phyloP scores from a whole-genome alignment of 2,329 filamentous ascomycete genomes.

The Diaporthe ampelina region DNA sequence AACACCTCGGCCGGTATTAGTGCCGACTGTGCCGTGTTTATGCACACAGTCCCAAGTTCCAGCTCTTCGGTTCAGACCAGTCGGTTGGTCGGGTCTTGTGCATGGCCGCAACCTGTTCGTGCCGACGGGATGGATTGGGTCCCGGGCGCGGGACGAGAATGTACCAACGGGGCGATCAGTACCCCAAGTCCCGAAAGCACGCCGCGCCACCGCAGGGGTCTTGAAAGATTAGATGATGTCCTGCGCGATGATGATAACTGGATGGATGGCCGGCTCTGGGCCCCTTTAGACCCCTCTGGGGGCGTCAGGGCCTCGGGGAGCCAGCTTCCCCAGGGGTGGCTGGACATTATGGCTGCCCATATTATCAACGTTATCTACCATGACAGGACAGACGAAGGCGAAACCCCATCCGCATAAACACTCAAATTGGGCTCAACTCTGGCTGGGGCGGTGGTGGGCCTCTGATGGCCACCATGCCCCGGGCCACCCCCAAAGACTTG shows the following conservation, averaged over 20 bases:
- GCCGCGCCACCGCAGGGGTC: constrained; percentile 22
- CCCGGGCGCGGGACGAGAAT: constrained; percentile 15
- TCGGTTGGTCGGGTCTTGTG: not conserved
- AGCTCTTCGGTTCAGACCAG: not conserved
- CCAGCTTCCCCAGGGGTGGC: no score
- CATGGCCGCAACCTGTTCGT: constrained; percentile 1
- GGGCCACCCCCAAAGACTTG: not conserved
- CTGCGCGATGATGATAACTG: not conserved
- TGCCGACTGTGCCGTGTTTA: not conserved
- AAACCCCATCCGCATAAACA: constrained; percentile 27
- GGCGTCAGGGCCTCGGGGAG: no score
- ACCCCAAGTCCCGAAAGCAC: constrained; percentile 11
- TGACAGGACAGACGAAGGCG: constrained; percentile 4
- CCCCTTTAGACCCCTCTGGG: no score
- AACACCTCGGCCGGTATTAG: not conserved
- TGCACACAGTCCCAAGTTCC: not conserved
- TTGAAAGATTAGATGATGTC: constrained; percentile 24
- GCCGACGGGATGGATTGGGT: constrained; percentile 14
- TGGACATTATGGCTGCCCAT: not conserved
- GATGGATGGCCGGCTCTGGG: not conserved
- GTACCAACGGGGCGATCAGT: constrained; percentile 20
- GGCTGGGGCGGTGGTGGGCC: not conserved
- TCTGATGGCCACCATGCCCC: not conserved
- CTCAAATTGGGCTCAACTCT: not conserved
- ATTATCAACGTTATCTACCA: not conserved